Percentiles rank a stretch among this genome's conserved stretches.
phyloP scores from a whole-genome alignment of 2,329 filamentous ascomycete genomes.

The Aureobasidium mangrovei region DNA sequence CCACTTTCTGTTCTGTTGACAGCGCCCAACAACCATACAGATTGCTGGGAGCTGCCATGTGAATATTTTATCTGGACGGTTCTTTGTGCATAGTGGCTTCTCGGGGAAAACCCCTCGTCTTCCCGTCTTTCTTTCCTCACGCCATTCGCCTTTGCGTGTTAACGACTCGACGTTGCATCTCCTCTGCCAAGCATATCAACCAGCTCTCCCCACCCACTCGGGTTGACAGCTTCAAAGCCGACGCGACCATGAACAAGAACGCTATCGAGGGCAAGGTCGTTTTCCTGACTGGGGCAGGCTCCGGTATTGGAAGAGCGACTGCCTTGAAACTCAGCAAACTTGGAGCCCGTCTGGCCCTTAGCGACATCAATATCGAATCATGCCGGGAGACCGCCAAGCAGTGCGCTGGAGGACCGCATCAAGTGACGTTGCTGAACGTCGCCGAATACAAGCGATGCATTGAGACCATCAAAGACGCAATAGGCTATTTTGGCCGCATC shows the following conservation, averaged over 20 bases:
- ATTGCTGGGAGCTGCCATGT: constrained; percentile 11
- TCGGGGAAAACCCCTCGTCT: not conserved
- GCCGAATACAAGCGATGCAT: constrained; percentile 21
- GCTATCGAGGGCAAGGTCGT: constrained; percentile 21
- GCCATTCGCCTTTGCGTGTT: no score
- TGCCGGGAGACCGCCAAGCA: constrained; percentile 22
- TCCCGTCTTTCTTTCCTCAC: not conserved
- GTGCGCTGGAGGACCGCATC: constrained; percentile 27
- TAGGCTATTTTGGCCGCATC: constrained; percentile 27
- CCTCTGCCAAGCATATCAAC: no score
- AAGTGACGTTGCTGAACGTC: constrained; percentile 29
- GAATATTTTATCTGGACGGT: not conserved
- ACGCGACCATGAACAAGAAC: constrained; percentile 1
- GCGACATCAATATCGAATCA: constrained; percentile 30
- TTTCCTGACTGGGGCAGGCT: constrained; percentile 26
- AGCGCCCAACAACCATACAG: constrained; percentile 14
- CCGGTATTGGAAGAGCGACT: constrained; percentile 36
- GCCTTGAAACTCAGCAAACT: constrained; percentile 36
- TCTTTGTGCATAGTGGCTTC: not conserved
- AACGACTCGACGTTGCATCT: no score
- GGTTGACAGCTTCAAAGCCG: not conserved
- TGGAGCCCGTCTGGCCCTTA: constrained; percentile 35
- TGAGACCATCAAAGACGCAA: constrained; percentile 22
- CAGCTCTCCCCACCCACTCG: not conserved
- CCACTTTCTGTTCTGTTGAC: constrained; percentile 11